Base-by-base conservation (phyloP, 2,329 filamentous ascomycete species). In the Botryotinia calthae region DNA sequence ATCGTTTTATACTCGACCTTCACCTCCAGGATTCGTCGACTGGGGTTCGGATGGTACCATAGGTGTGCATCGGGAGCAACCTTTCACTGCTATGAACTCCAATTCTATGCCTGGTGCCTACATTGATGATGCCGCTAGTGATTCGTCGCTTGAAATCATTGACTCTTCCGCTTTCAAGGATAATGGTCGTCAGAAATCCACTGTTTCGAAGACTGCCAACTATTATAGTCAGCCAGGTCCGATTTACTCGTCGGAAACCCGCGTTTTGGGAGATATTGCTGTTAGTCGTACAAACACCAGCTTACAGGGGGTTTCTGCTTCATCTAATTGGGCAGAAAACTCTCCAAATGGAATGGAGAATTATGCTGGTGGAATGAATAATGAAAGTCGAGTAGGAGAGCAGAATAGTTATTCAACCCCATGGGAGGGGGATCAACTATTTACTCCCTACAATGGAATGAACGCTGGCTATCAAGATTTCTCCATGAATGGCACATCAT, bases 61-160 rank as follows among this genome's bases (percentile, higher is more conserved):
- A n/a, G 46, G 16, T 34, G 31, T 25, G 18, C 54, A 20, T 31
- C 40, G 22, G 4, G 56, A 72, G 31, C 9, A 14, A 16, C 16
- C 28, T 20, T 18, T 46, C 68, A 73, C 25, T n/a, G 16, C 42
- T 5, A 59, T 44, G 8, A 73, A 76, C 37, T 31, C 59, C 4
- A 73, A 75, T 25, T n/a, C 54, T 4, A 62, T 65, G 5, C 65
- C 77, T 65, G 76, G 77, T 42, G 34, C 75, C 9, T 79, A 74
- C 46, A 64, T 54, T 37, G 76, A 79, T 42, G 77, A 78, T 46
- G 75, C 72, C 40, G 74, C 63, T 34, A 77, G 75, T 70, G 79
- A 81, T 73, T 79, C 78, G 20, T 79, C 80, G 37, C 71, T 80
- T 51, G 79, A 81, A 71, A 77, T 80, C 34, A 81, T 81, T 42